Evolutionary conservation across 2,329 filamentous ascomycete genomes (phyloP).

Genomic region (Fusarium newnesense): DNA sequence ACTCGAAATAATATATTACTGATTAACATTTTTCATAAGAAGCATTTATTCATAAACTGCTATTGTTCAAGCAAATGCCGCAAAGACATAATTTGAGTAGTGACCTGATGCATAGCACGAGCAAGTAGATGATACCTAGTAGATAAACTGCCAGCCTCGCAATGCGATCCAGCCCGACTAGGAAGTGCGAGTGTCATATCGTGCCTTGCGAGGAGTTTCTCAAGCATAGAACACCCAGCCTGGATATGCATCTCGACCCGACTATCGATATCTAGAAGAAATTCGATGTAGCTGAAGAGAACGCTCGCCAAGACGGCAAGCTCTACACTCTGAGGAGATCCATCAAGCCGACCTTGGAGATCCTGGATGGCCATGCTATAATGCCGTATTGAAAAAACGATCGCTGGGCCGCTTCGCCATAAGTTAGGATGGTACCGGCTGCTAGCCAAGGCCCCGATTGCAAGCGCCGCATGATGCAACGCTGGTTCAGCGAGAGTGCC

Average conservation of each 20-base stretch:
- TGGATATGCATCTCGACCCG: accelerated
- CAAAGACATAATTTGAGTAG: neutral
- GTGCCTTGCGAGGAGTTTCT: accelerated
- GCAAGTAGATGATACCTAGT: neutral
- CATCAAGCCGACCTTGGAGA: neutral
- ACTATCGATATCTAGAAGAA: neutral
- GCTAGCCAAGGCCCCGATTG: neutral
- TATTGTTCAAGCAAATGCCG: accelerated
- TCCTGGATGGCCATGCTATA: neutral
- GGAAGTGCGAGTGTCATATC: accelerated
- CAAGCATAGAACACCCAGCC: neutral
- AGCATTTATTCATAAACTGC: neutral
- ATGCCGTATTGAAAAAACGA: neutral
- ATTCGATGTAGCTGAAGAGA: neutral
- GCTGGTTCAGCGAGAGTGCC: neutral
- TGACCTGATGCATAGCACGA: neutral
- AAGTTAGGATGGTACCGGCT: neutral
- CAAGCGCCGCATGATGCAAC: neutral
- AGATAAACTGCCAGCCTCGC: neutral
- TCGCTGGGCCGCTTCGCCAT: neutral
- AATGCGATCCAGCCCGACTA: accelerated
- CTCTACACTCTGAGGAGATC: neutral
- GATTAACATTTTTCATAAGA: too few species aligned
- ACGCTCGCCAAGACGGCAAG: neutral
- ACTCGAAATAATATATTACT: too few species aligned